Conservation (phyloP, 129 eudicot genomes). For the Tagetes erecta region DNA sequence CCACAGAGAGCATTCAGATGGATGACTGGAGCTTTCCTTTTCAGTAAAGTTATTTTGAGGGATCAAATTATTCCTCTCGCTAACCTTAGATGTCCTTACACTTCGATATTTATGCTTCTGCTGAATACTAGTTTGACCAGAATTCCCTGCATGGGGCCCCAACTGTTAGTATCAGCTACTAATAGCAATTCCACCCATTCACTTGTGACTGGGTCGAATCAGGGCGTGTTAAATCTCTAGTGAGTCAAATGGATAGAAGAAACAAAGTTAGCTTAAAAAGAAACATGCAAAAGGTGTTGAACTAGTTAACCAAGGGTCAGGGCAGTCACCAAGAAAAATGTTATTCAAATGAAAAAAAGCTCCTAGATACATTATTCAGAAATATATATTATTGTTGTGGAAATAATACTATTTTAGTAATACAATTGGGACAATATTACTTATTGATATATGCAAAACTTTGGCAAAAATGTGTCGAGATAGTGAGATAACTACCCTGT, state of each 20-base stretch:
- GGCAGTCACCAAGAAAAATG: not conserved
- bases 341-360: not conserved
- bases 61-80: constrained; percentile 37
- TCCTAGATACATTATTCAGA: not conserved
- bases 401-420: not conserved
- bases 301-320: not conserved
- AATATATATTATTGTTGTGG: not conserved
- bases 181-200: not conserved
- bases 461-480: not conserved
- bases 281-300: not conserved
- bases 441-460: not conserved
- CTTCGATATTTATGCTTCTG: constrained; percentile 51
- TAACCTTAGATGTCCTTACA: constrained; percentile 52
- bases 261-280: not conserved
- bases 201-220: not conserved
- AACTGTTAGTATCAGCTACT: constrained; percentile 3
- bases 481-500: not conserved
- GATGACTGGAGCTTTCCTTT: constrained; percentile 52
- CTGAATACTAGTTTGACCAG: constrained; percentile 45
- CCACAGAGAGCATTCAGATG: constrained; percentile 53
- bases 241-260: not conserved
- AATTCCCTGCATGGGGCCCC: constrained; percentile 45
- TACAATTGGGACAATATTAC: not conserved
- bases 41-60: constrained; percentile 45
- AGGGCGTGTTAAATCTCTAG: not conserved